Percentiles rank a stretch among this genome's conserved stretches.
Conservation (phyloP, 176 grass and related monocot genomes). For the Zoysia japonica region DNA sequence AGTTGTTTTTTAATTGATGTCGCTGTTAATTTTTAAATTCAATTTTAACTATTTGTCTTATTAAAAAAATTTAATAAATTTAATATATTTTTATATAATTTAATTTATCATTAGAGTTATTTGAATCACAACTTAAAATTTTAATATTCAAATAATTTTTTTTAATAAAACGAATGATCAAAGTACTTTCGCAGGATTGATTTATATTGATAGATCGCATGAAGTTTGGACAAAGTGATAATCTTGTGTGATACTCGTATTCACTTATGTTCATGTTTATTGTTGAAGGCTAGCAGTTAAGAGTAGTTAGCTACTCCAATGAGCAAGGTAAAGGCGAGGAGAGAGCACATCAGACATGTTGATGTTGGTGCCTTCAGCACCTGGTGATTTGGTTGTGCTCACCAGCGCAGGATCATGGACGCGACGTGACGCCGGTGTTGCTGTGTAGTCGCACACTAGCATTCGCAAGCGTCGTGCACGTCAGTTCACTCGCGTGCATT, state of each 20-base stretch:
- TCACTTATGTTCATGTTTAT: neutral
- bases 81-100: too few species aligned
- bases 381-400: neutral
- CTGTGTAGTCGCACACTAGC: neutral
- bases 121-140: too few species aligned
- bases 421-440: neutral
- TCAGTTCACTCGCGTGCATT: neutral
- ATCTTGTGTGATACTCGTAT: neutral
- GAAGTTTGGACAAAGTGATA: constrained; percentile 13
- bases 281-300: neutral
- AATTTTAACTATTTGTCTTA: too few species aligned
- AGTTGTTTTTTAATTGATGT: neutral
- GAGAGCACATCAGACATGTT: neutral
- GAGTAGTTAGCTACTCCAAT: neutral
- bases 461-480: neutral
- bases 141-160: too few species aligned
- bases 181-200: neutral
- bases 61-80: too few species aligned
- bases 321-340: neutral
- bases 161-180: too few species aligned
- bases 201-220: constrained; percentile 28
- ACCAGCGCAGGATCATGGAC: neutral
- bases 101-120: too few species aligned
- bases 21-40: too few species aligned
- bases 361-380: neutral